A percentile compares a stretch with the other conserved stretches of the same genome.
These are phyloP conservation scores for Aphanocladium album DNA, from an alignment of 2,329 filamentous ascomycete species.

Conservation along the genomic window DNA sequence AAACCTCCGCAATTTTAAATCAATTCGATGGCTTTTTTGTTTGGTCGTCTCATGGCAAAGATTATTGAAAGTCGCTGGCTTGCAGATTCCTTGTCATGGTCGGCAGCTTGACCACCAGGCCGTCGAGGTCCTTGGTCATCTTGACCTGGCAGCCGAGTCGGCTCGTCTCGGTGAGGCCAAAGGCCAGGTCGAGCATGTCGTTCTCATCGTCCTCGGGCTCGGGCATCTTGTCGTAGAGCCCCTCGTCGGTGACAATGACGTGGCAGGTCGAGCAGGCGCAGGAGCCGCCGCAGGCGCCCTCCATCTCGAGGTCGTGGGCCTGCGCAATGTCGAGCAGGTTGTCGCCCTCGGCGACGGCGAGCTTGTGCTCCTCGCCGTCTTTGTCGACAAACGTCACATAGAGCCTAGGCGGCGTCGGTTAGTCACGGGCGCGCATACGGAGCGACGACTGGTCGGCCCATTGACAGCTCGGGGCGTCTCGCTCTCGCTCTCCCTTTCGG, in stretches of 20 bases:
- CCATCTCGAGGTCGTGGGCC: constrained; percentile 94
- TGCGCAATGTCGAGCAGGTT: constrained; percentile 95
- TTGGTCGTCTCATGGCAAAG: background rate
- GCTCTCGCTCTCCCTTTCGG: too few species aligned
- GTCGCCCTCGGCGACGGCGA: constrained; percentile 79
- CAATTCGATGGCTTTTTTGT: background rate
- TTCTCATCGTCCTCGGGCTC: constrained; percentile 78
- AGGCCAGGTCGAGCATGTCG: constrained; percentile 87
- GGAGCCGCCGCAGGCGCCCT: constrained; percentile 91
- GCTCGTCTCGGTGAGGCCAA: constrained; percentile 80
- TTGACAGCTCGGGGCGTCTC: background rate
- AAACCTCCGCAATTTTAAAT: background rate
- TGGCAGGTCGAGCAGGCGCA: constrained; percentile 94
- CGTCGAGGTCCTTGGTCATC: constrained; percentile 88
- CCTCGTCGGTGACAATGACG: constrained; percentile 72
- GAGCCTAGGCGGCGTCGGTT: constrained; percentile 49
- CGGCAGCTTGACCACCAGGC: constrained; percentile 77
- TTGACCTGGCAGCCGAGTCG: constrained; percentile 83
- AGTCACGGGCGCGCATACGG: background rate
- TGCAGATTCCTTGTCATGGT: constrained; percentile 95
- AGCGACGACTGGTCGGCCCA: background rate
- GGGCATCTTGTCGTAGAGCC: constrained; percentile 71
- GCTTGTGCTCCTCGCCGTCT: constrained; percentile 68
- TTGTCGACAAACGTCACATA: constrained; percentile 93
- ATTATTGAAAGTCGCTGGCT: constrained; percentile 74